Evolutionary conservation across 257 asterid species (phyloP), one percentile per base, ranked within the genome.

Genomic region (Catharanthus roseus): DNA sequence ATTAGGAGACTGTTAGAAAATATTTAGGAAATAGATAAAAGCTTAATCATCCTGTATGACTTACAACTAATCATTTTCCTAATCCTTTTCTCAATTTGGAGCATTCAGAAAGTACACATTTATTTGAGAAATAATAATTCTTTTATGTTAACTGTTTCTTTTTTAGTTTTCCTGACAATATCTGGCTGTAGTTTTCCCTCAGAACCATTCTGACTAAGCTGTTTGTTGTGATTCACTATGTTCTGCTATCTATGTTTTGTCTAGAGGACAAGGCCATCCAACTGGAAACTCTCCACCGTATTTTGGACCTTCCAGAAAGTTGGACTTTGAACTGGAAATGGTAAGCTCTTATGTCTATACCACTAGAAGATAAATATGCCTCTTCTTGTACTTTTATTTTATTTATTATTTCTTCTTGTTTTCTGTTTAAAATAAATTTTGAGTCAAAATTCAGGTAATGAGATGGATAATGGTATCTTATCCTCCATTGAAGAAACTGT

Each of bases 271-370:
- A 85, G 91, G 82, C 68, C 88, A 81, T 69, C 99, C 96, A 68
- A 51, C 86, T 68, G 90, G 74, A 44, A 78, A 65, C 65, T 83
- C 95, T 36, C 84, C 61, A 54, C 96, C 99, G 1, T 91, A 87
- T 79, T 95, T 95, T 80, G 99, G 99, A 65, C 97, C 99, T 71
- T 89, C 97, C 67, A 86, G 91, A 65, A 95, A 89, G 87, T 77
- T 95, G 89, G 99, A 95, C 85, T 95, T 91, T 71, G 99, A 95
- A 85, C 86, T 93, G 73, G 99, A 93, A 88, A 93, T 93, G 99
- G 99, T 89, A 83, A 77, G 85, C 24, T 47, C 29, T 73, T 61
- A 33, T 75, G 7, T 18, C 42, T 38, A n/a, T 45, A 41, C 31
- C 44, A 49, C 41, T 56, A 56, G 28, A 64, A 38, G 50, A 31